Evolutionary conservation across 1,139 yeast species (phyloP).

Genomic region (Lizanozyma gosingica): DNA sequence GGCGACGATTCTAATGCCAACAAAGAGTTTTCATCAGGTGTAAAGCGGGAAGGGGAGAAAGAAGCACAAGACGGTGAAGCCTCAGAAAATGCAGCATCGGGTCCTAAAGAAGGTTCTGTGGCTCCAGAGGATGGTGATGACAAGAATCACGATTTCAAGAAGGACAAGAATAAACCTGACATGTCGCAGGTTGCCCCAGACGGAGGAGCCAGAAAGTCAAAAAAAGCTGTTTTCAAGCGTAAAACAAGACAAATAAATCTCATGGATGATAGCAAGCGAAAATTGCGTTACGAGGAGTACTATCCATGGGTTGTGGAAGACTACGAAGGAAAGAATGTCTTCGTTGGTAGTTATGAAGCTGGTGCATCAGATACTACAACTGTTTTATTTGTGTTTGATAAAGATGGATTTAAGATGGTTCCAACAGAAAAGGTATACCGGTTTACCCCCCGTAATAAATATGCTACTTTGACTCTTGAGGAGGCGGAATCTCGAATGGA

Average conservation of each 20-base stretch:
- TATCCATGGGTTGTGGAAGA: constrained; percentile 98
- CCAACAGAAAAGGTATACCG: constrained; percentile 92
- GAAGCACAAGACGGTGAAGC: constrained; percentile 5
- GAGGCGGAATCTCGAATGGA: constrained; percentile 97
- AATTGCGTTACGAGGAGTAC: constrained; percentile 85
- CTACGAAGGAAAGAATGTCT: constrained; percentile 86
- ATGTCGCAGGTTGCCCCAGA: constrained; percentile 83
- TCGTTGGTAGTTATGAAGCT: constrained; percentile 95
- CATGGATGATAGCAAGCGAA: constrained; percentile 73
- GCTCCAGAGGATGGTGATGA: constrained; percentile 3
- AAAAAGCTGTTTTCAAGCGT: constrained; percentile 53
- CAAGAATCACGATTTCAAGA: constrained; percentile 7
- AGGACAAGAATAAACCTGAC: constrained; percentile 29
- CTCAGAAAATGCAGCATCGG: constrained; percentile 6
- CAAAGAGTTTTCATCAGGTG: constrained; percentile 5
- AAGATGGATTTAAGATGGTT: constrained; percentile 84
- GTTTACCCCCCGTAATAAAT: constrained; percentile 88
- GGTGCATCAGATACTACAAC: constrained; percentile 76
- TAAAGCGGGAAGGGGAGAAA: constrained; percentile 6
- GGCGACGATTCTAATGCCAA: constrained; percentile 22
- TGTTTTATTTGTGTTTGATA: constrained; percentile 78
- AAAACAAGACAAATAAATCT: constrained; percentile 80
- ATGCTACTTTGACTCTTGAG: constrained; percentile 87
- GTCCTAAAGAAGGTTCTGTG: constrained; percentile 1
- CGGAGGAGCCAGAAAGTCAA: constrained; percentile 75